phyloP scores from a whole-genome alignment of 148 eudicot genomes.

The Mesembryanthemum crystallinum region DNA sequence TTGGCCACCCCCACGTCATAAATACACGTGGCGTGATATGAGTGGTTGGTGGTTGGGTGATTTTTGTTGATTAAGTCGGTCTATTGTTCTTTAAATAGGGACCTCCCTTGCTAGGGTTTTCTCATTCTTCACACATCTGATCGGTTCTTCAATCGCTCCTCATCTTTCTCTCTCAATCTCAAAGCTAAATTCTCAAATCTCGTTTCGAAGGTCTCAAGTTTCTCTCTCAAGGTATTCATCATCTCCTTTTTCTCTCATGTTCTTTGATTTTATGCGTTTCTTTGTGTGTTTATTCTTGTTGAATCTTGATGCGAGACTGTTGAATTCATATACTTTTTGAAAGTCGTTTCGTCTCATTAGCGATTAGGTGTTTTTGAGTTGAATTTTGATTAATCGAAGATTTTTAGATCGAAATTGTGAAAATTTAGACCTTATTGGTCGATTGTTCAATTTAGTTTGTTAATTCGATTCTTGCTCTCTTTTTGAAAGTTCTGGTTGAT shows the following conservation, averaged over 20 bases:
- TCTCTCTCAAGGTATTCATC: constrained; percentile 3
- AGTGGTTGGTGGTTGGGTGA: background rate
- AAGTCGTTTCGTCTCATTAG: too few relatives aligned
- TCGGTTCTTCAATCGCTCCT: background rate
- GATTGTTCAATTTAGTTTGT: too few relatives aligned
- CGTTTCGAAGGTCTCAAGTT: background rate
- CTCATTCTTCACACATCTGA: constrained; percentile 1
- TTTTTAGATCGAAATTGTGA: too few relatives aligned
- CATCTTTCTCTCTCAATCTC: background rate
- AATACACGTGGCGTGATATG: background rate
- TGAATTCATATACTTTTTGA: too few relatives aligned
- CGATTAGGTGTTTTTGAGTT: too few relatives aligned
- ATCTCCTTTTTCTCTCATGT: background rate
- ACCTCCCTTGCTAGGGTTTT: too few relatives aligned
- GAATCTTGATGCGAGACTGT: background rate
- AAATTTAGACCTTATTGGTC: too few relatives aligned
- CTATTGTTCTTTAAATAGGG: background rate
- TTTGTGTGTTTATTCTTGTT: background rate
- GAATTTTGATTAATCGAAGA: too few relatives aligned
- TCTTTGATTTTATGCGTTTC: background rate
- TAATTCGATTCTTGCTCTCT: too few relatives aligned
- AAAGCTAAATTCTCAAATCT: too few relatives aligned
- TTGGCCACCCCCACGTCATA: background rate
- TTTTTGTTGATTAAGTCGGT: constrained; percentile 4
- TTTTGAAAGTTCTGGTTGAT: too few relatives aligned